Base-by-base conservation (phyloP, 805 yeast genomes). In the Starmerella floris region DNA sequence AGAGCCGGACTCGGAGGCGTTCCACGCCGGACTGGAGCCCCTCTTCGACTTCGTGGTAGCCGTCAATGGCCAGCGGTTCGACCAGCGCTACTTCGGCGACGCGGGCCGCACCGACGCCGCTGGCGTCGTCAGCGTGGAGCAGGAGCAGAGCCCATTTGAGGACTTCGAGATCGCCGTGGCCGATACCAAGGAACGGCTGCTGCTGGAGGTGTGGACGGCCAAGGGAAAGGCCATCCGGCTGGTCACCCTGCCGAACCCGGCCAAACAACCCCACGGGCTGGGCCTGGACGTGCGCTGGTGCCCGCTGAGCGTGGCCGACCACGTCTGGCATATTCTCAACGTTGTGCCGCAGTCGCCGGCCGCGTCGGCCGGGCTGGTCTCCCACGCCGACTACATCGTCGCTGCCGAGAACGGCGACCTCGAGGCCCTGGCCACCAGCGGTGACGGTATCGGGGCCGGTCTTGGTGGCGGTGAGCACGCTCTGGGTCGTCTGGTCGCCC, bases 41-140 rank as follows among this genome's bases (percentile, higher is more conserved):
- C 80, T 83, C 74, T 91, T 88, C 56, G 98, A 88, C 58, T 88
- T 70, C 57, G 74, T 88, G 28, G 69, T 84, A n/a, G 79, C 81
- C 1, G 65, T 85, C 43, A 83, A 88, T 52, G 83, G 82, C 35
- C 78, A 73, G 49, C 81, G 79, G 17, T 54, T 76, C 23, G 49
- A 44, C 30, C 16, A n/a, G 13, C 33, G 25, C 31, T 36, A 23
- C 37, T 21, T 8, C 28, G 28, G 15, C 6, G 10, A 15, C 28
- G 28, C 19, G 20, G 23, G 32, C 31, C 28, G 23, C 11, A 13
- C 39, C 10, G 36, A 21, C 9, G 6, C 21, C 30, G 3, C 20
- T 13, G 30, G 28, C 11, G 25, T 23, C 11, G 34, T 46, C n/a
- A 25, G 38, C 30, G 50, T 47, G n/a, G 53, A 45, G 41, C 35